phyloP scores from a whole-genome alignment of 2,329 filamentous ascomycete species.

The Chrysoporthe austroafricana region DNA sequence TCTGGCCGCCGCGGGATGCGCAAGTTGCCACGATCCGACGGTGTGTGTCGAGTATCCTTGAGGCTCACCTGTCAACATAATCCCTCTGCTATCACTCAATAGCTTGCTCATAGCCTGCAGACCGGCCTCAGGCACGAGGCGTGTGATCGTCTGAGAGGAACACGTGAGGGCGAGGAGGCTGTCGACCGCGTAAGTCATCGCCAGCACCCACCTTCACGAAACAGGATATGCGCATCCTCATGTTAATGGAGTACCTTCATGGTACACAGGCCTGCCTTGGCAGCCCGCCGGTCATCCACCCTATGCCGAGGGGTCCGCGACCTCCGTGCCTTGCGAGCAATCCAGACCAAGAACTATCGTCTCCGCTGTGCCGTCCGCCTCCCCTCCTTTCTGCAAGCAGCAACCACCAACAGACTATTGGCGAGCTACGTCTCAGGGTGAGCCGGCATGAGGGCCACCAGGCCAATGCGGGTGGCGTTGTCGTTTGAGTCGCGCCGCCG shows the following conservation, averaged over 20 bases:
- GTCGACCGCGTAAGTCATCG: not conserved
- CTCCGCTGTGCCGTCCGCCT: not conserved
- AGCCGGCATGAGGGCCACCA: not conserved
- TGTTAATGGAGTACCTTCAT: too few relatives aligned
- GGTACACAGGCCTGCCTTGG: not conserved
- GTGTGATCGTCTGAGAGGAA: not conserved
- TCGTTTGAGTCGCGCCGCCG: not conserved
- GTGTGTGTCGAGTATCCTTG: not conserved
- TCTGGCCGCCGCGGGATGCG: not conserved
- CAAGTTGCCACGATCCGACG: not conserved
- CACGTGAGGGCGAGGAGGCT: not conserved
- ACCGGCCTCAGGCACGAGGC: not conserved
- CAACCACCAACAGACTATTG: not conserved
- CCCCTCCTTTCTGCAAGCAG: not conserved
- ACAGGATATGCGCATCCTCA: not conserved
- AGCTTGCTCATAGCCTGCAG: not conserved
- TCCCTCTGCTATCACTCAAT: not conserved
- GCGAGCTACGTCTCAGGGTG: not conserved
- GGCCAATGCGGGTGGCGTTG: not conserved
- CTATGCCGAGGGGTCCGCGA: not conserved
- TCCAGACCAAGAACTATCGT: slow-evolving; percentile 3
- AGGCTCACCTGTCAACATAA: not conserved
- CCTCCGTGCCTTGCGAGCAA: not conserved
- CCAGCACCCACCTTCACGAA: not conserved
- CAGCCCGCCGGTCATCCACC: not conserved